A percentile compares a stretch with the other conserved stretches of the same genome.
phyloP scores from a whole-genome alignment of 805 yeast species.

The Lachancea lanzarotensis region DNA sequence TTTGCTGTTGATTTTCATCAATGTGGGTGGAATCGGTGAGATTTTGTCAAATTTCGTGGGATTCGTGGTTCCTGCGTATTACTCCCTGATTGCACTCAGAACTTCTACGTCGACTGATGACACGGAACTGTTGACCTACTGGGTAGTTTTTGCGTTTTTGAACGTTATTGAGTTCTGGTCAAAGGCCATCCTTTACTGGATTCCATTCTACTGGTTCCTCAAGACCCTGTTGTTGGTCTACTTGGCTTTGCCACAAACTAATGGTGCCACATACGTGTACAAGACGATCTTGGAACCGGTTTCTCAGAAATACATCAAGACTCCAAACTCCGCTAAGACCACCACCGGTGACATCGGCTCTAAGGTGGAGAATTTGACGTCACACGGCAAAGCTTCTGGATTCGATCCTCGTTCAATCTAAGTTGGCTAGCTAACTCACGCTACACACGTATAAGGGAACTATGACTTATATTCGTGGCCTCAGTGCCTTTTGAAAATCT shows the following conservation, averaged over 20 bases:
- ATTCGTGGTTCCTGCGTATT: conserved; percentile 83
- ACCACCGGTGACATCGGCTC: conserved; percentile 24
- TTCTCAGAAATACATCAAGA: conserved; percentile 33
- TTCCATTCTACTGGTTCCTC: conserved; percentile 93
- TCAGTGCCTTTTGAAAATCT: too few species aligned
- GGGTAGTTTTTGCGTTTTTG: conserved; percentile 96
- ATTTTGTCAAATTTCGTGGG: conserved; percentile 89
- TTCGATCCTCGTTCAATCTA: conserved; percentile 11
- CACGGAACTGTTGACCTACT: conserved; percentile 83
- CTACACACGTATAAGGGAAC: not conserved
- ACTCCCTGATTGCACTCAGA: conserved; percentile 76
- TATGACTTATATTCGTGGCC: too few species aligned
- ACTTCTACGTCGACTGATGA: conserved; percentile 69
- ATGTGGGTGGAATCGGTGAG: conserved; percentile 93
- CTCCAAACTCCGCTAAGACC: conserved; percentile 15
- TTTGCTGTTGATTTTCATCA: conserved; percentile 73
- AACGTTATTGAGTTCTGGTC: conserved; percentile 96
- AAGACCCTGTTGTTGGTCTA: conserved; percentile 84
- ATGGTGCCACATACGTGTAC: conserved; percentile 80
- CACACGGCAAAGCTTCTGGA: conserved; percentile 19
- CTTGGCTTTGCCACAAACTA: conserved; percentile 79
- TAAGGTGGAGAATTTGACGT: conserved; percentile 31
- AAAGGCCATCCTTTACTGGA: conserved; percentile 83
- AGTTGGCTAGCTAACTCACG: not conserved
- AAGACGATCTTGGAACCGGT: conserved; percentile 60